Base-by-base conservation (phyloP, 2,329 filamentous ascomycete genomes). In the Pyrenophora teres region DNA sequence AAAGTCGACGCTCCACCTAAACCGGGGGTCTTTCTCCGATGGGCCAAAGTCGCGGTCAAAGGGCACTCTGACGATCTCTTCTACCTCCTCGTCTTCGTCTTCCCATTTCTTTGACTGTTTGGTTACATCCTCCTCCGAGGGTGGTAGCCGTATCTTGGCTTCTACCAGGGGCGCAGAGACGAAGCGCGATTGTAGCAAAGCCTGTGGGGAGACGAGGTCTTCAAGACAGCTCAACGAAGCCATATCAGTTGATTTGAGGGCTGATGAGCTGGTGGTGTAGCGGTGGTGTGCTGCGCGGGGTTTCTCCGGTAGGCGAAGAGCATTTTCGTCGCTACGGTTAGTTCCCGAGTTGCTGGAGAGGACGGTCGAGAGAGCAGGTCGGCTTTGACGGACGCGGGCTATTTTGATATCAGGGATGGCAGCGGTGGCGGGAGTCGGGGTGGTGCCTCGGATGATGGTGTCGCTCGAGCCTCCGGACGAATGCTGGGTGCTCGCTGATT, bases 1-100 rank as follows among this genome's bases (percentile, higher is more conserved):
- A 46, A 77, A 73, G 50, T 78, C 76, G 43, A 78, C 75, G 54
- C 69, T 76, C 74, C 74, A 77, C 47, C 75, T 54, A 55, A 74
- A 65, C 35, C 63, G 62, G 1, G 72, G 70, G 54, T 77, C 74
- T 13, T 72, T 63, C 49, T 68, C 68, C 8, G 54, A 67, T 46
- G 55, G 65, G 36, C 67, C 71, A 41, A 46, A 65, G 54, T 70
- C 63, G 0, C 50, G 45, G 49, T 75, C 74, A 45, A 74, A 73
- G 23, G 69, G 67, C 0, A 68, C 67, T 7, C 59, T 58, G 10
- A 57, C 46, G 7, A 48, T 61, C 31, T 60, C 56, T 7, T 55
- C 44, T 19, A 54, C 53, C 25, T 67, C 68, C 5, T 61, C 56
- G n/a, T 43, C 60, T 63, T 58, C 66, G 0, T 43, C 59, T 8